Base-by-base conservation (phyloP, 2,329 filamentous ascomycete species). In the Calonectria hongkongensis region DNA sequence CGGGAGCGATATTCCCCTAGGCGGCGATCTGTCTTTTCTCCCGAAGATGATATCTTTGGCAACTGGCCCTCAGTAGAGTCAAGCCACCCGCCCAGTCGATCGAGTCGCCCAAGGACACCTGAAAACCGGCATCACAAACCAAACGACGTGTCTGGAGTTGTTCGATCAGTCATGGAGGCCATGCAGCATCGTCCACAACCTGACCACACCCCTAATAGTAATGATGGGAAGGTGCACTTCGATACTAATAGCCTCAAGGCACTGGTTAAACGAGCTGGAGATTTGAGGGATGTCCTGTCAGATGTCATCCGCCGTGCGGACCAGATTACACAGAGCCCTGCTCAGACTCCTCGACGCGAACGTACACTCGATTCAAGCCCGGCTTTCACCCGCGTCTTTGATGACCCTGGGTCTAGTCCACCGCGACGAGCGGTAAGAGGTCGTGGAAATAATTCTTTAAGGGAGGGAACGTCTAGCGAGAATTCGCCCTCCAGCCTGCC, bases 171-270 rank as follows among this genome's bases (percentile, higher is more conserved):
- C 4, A 91, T 93, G 83, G 90, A 92, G 73, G 90, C 89, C 21
- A 92, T 93, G 88, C 89, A 92, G 72, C 87, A 90, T 70, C 87
- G 88, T 27, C 85, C 87, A 7, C 84, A 84, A 2, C 82, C 86
- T 2, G 84, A 88, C 56, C 81, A 80, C 51, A 78, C 82, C 5
- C 82, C 73, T 9, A 56, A 70, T 9, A 56, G 69, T 27, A 72
- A 81, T 13, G 84, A 87, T 54, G 86, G 87, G 64, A 83, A 88
- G 75, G 80, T 93, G 78, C 92, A 92, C 71, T 93, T 93, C 74
- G 92, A 93, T 79, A 93, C 92, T 6, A 92, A 92, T 74, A 93
- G 90, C 81, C 86, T 93, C n/a, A 91, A 90, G 77, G 90, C 91
- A 78, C 84, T 93, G 66, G 92, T 93, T 45, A 91, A 90, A 80